These are phyloP conservation scores for Penicillium sp. DNA, from an alignment of 2,329 filamentous ascomycete genomes.

Conservation along the genomic window DNA sequence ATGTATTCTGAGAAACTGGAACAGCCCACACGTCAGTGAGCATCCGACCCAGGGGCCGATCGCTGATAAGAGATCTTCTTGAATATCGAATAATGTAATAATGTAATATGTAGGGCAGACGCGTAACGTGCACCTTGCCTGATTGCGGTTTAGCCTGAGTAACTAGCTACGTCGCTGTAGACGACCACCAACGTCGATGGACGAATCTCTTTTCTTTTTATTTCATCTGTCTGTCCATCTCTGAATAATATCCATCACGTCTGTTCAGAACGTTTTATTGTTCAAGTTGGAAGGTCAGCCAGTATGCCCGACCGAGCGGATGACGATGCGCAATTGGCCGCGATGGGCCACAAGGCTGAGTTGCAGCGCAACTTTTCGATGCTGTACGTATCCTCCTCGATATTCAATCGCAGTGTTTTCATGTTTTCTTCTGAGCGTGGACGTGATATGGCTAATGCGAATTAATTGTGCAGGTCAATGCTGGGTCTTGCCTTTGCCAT, in stretches of 20 bases:
- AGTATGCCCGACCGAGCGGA: conserved; percentile 22
- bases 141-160: background rate
- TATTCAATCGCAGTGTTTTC: no score
- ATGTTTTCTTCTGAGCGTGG: background rate
- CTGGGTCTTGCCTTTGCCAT: conserved; percentile 61
- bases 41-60: background rate
- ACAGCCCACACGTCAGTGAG: no score
- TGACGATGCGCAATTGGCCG: conserved; percentile 51
- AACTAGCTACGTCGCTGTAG: background rate
- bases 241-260: background rate
- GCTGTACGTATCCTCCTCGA: conserved; percentile 22
- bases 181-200: background rate
- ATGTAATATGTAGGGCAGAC: no score
- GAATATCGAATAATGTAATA: no score
- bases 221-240: background rate
- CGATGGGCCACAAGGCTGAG: conserved; percentile 56
- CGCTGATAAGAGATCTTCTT: background rate
- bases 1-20: no score
- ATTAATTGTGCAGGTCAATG: conserved; percentile 46
- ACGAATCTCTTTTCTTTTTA: background rate
- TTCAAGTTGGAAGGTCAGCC: no score
- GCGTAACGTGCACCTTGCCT: background rate
- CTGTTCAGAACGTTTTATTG: background rate
- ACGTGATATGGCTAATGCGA: background rate
- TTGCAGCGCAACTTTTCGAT: conserved; percentile 56